These are phyloP conservation scores for Tuber indicum DNA, from an alignment of 495 filamentous ascomycete species.

Conservation along the genomic window DNA sequence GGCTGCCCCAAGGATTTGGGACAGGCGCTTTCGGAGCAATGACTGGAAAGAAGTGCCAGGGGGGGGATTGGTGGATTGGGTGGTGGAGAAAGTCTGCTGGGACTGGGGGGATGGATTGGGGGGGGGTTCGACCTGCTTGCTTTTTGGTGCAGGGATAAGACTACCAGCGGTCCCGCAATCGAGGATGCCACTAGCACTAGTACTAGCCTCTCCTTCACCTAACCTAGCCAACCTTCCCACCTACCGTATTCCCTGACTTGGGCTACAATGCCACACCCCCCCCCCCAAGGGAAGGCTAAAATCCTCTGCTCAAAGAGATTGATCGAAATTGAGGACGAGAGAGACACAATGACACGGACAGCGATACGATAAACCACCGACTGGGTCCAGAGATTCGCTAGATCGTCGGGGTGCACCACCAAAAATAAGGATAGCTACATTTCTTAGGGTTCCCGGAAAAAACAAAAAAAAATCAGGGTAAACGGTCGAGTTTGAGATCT, in stretches of 20 bases:
- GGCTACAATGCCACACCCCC: conserved; percentile 10
- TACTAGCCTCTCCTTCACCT: conserved; percentile 7
- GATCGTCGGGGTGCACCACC: conserved; percentile 21
- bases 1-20: conserved; percentile 39
- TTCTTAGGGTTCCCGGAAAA: conserved; percentile 17
- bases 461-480: conserved; percentile 22
- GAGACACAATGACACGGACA: conserved; percentile 17
- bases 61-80: conserved; percentile 29
- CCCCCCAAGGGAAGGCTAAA: conserved; percentile 14
- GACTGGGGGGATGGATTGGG: conserved; percentile 28
- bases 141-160: conserved; percentile 38
- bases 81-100: conserved; percentile 28
- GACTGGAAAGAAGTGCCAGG: conserved; percentile 35
- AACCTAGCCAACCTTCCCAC: conserved; percentile 16
- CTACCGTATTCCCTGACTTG: conserved; percentile 22
- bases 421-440: conserved; percentile 19
- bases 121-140: conserved; percentile 30
- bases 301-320: not conserved
- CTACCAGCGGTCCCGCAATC: conserved; percentile 38
- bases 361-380: conserved; percentile 11
- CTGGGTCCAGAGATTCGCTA: conserved; percentile 16
- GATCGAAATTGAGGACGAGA: conserved; percentile 17
- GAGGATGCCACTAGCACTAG: conserved; percentile 37
- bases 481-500: conserved; percentile 24
- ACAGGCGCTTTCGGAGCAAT: conserved; percentile 38